These are phyloP conservation scores for Cercospora citrullina DNA, from an alignment of 2,329 filamentous ascomycete species.

Conservation along the genomic window DNA sequence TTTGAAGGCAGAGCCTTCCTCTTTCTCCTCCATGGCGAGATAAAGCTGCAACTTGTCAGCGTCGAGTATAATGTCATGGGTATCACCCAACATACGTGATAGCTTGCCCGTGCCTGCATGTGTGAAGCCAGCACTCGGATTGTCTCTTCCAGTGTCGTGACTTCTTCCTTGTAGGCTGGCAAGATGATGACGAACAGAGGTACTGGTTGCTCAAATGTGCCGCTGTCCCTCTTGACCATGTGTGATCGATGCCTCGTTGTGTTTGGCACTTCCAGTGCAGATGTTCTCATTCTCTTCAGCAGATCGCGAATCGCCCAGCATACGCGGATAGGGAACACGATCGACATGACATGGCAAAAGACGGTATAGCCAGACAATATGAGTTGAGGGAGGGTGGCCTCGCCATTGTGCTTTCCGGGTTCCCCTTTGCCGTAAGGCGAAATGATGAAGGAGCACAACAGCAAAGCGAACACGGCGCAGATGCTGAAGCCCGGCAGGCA, in stretches of 20 bases:
- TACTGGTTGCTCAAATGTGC: slow-evolving; percentile 27
- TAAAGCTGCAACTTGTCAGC: slow-evolving; percentile 56
- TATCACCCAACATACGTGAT: slow-evolving; percentile 61
- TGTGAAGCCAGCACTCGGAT: slow-evolving; percentile 69
- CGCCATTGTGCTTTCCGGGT: slow-evolving; percentile 30
- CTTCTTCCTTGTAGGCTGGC: slow-evolving; percentile 73
- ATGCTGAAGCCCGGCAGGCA: slow-evolving; percentile 36
- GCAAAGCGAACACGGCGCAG: slow-evolving; percentile 27
- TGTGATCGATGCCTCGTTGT: slow-evolving; percentile 24
- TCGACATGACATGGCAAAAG: slow-evolving; percentile 64
- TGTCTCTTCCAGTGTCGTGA: slow-evolving; percentile 67
- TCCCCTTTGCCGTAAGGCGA: slow-evolving; percentile 32
- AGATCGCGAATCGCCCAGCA: slow-evolving; percentile 63
- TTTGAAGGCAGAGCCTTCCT: slow-evolving; percentile 61
- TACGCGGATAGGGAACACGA: slow-evolving; percentile 62
- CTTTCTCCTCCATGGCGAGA: slow-evolving; percentile 71
- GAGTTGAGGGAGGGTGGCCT: slow-evolving; percentile 34
- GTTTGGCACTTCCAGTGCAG: slow-evolving; percentile 23
- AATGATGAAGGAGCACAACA: slow-evolving; percentile 34
- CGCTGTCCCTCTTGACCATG: slow-evolving; percentile 27
- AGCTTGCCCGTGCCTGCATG: slow-evolving; percentile 61
- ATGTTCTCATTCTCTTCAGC: slow-evolving; percentile 41
- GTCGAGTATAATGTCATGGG: slow-evolving; percentile 18
- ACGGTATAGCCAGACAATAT: slow-evolving; percentile 57
- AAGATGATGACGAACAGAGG: slow-evolving; percentile 65